Evolutionary conservation across 2,329 filamentous ascomycete species (phyloP), one percentile per base, ranked within the genome.

Genomic region (Polychaeton citri): DNA sequence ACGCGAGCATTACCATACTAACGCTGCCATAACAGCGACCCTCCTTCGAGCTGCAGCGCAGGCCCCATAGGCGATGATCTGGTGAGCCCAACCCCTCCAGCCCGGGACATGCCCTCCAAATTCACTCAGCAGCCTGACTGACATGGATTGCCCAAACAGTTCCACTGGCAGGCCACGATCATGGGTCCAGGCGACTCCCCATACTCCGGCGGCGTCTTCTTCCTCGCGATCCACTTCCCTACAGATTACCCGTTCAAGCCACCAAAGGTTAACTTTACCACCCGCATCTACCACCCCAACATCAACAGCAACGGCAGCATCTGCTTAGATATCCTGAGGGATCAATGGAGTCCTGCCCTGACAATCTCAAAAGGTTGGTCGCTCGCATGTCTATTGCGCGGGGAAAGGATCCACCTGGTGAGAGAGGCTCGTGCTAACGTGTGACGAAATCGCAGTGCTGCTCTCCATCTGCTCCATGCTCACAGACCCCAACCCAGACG

Each of bases 201-300:
- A 63, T 98, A 96, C 73, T 85, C 87, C 34, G 87, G 88, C 62
- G 90, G 90, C 58, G 88, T 98, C 53, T 98, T 98, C 75, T 98
- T 98, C 78, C 76, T 98, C 49, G 80, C 82, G 52, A 98, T 98
- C 60, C 86, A 95, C 69, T 96, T 98, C 74, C 90, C 90, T 51
- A 98, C 90, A 73, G 90, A 98, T 73, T 98, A 98, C 68, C 90
- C 90, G 30, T 98, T 98, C 76, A 98, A 98, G 81, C 90, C 90
- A 45, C 90, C 90, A 52, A 98, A 98, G 77, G 87, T 98, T 67
- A 95, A 95, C 81, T 98, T 98, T 76, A 96, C 86, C 54, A 98
- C 90, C 48, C 82, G 88, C 60, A 96, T 98, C 71, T 98, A 98
- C 65, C 90, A 98, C 70, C 90, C 90, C 56, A 98, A 98, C 70